phyloP scores from a whole-genome alignment of 805 yeast species.

The Lipomyces mesembrius region DNA sequence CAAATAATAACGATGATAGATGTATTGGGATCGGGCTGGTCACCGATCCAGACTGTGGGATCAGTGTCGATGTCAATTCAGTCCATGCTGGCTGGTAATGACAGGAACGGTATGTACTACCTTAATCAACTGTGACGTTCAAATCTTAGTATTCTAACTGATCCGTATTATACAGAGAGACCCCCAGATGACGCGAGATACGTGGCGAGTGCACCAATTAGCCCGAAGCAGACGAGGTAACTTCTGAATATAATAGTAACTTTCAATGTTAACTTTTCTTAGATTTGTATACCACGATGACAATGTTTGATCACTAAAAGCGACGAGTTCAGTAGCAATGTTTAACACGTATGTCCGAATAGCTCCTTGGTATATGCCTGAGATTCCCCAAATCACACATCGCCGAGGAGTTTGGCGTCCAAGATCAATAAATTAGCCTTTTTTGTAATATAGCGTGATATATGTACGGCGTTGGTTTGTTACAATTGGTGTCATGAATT shows the following conservation, averaged over 20 bases:
- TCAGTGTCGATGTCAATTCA: conserved; percentile 59
- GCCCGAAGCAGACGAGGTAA: conserved; percentile 54
- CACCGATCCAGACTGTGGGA: conserved; percentile 59
- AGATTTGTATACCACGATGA: conserved; percentile 68
- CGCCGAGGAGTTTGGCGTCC: not conserved
- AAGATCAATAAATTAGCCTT: not conserved
- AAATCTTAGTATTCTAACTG: not conserved
- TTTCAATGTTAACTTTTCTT: conserved; percentile 25
- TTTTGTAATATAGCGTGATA: not conserved
- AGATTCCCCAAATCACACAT: not conserved
- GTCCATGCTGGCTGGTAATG: conserved; percentile 63
- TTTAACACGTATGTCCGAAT: not conserved
- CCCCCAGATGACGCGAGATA: conserved; percentile 64
- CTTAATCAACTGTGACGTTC: not conserved
- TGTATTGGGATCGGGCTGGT: conserved; percentile 67
- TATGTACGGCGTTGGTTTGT: not conserved
- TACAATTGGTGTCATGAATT: not conserved
- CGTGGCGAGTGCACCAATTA: conserved; percentile 57
- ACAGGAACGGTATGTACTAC: conserved; percentile 39
- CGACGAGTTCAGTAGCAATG: not conserved
- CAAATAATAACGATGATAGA: conserved; percentile 41
- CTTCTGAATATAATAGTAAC: not conserved
- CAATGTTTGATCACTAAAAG: conserved; percentile 35
- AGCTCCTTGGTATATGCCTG: not conserved
- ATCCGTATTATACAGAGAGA: conserved; percentile 44